These are phyloP conservation scores for Beta lomatogona DNA, from an alignment of 179 eudicot genomes.

Conservation along the genomic window DNA sequence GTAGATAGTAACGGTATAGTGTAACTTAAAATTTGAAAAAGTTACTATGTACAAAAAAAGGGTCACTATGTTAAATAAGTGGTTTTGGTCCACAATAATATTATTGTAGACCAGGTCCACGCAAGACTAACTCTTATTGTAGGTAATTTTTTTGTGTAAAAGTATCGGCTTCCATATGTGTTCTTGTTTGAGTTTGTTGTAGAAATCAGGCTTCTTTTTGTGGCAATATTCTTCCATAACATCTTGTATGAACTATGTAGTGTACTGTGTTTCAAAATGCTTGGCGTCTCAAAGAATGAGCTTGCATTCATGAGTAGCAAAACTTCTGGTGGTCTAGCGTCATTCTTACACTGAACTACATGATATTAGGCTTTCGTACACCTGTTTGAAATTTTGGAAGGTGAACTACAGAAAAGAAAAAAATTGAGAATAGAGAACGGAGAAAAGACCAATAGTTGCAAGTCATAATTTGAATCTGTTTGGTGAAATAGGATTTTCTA, in stretches of 20 bases:
- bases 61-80: too few species aligned
- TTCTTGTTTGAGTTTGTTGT: background rate
- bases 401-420: background rate
- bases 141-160: background rate
- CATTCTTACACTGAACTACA: background rate
- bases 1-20: too few species aligned
- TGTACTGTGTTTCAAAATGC: background rate
- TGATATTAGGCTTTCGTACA: background rate
- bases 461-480: slow-evolving; percentile 3
- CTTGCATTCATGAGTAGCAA: background rate
- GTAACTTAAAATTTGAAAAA: too few species aligned
- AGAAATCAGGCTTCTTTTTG: background rate
- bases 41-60: too few species aligned
- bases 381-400: slow-evolving; percentile 1
- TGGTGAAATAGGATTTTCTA: background rate
- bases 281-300: background rate
- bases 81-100: too few species aligned
- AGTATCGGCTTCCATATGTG: background rate
- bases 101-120: too few species aligned
- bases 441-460: background rate
- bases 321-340: background rate
- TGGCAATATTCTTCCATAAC: background rate
- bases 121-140: too few species aligned
- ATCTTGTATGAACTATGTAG: background rate
- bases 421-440: background rate